Conservation (phyloP, 345 rosid genomes). For the Sisymbrium irio region DNA sequence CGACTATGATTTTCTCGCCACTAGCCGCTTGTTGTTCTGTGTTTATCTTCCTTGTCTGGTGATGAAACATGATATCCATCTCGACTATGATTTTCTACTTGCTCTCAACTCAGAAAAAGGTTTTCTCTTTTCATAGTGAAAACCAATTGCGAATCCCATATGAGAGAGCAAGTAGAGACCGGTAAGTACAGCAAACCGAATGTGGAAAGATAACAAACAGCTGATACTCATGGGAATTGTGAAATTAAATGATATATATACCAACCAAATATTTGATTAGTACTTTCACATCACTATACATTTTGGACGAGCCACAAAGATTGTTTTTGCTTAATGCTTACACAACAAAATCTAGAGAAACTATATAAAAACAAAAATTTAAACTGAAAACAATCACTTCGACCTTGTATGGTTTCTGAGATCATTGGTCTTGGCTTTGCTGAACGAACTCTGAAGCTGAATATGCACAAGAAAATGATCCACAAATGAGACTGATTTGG, state of each 20-base stretch:
- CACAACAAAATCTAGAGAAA: slow-evolving; percentile 13
- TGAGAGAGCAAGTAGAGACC: too few species aligned
- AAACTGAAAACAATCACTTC: neutral
- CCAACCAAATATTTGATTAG: neutral
- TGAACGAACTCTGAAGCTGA: slow-evolving; percentile 2
- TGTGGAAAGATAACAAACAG: too few species aligned
- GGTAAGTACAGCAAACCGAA: too few species aligned
- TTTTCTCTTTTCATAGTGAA: too few species aligned
- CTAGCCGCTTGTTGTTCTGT: too few species aligned
- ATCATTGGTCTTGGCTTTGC: slow-evolving; percentile 4
- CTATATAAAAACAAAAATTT: neutral
- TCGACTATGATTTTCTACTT: too few species aligned
- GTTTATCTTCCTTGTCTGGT: too few species aligned
- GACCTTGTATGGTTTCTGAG: neutral
- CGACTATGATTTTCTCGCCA: neutral
- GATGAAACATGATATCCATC: too few species aligned
- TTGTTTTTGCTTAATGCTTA: slow-evolving; percentile 20
- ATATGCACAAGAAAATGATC: neutral
- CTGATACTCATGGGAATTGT: too few species aligned
- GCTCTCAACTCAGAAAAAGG: too few species aligned
- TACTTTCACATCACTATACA: slow-evolving; percentile 26
- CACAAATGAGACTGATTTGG: slow-evolving; percentile 1
- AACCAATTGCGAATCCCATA: too few species aligned
- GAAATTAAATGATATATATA: too few species aligned
- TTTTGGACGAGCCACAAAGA: neutral